phyloP scores from a whole-genome alignment of 805 yeast genomes.

The Saturnispora dispora region DNA sequence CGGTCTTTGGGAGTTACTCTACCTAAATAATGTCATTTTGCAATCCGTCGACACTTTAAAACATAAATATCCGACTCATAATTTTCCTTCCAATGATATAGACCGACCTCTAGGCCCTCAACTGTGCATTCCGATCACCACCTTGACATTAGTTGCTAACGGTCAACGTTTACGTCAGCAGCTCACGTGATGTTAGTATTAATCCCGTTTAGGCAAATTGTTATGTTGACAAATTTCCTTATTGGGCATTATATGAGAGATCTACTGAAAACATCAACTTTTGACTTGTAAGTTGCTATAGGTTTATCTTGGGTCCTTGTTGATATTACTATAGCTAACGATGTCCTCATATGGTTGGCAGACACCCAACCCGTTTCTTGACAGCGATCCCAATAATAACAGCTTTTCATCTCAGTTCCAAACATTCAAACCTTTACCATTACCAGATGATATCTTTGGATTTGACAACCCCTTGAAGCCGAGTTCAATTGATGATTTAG shows the following conservation, averaged over 20 bases:
- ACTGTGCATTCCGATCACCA: neutral
- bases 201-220: conserved; percentile 8
- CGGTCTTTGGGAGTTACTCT: conserved; percentile 22
- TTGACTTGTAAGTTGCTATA: neutral
- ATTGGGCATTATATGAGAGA: neutral
- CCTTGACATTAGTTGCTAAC: conserved; percentile 1
- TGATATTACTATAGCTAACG: neutral
- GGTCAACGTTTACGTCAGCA: conserved; percentile 7
- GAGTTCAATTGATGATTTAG: neutral
- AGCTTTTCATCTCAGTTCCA: conserved; percentile 8
- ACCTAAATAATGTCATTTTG: conserved; percentile 15
- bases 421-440: conserved; percentile 32
- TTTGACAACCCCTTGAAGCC: conserved; percentile 19
- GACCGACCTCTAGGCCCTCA: neutral
- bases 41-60: neutral
- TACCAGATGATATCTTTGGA: conserved; percentile 48
- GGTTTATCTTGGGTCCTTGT: neutral
- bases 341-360: conserved; percentile 8
- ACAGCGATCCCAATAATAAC: conserved; percentile 3
- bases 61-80: neutral
- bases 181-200: conserved; percentile 4
- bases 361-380: conserved; percentile 8
- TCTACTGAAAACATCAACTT: neutral
- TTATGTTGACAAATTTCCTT: conserved; percentile 2
- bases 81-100: neutral